Evolutionary conservation across 73 alveolate species (phyloP), one percentile per base, ranked within the genome.

Genomic region (Paramecium sonneborni): DNA sequence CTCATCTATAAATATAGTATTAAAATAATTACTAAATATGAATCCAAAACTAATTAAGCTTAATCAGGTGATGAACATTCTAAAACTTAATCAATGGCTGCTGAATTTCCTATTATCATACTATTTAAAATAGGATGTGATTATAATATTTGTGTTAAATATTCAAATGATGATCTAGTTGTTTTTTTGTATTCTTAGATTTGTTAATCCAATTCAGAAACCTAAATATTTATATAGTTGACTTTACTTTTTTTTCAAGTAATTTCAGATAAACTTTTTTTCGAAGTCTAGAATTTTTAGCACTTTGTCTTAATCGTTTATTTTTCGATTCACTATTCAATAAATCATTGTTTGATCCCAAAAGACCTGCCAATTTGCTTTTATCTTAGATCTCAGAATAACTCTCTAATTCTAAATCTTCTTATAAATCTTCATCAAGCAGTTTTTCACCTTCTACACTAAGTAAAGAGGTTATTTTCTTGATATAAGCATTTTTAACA

Each of bases 271-370:
- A 93, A 24, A 87, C 92, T 56, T 93, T 93, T 86, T 93, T 93
- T 72, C 96, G 92, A 48, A 67, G 85, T 48, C 96, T 88, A 32
- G 93, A 93, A 56, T 87, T 93, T 85, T 90, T 91, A 21, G 96
- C 96, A 56, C 93, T 58, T 74, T 93, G 46, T 44, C 87, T n/a
- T 67, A 76, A 38, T 70, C 94, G 39, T 72, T 82, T 88, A 34
- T 28, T 82, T 44, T 79, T 79, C 18, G 90, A 23, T 37, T 79
- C 90, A 30, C 43, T 24, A 21, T 26, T 43, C 76, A 79, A 38
- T 20, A 79, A 24, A 46, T 79, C 90, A 24, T 79, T 79, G 10
- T 21, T 23, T 21, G 90, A 79, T 6, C 90, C 90, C 90, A 79
- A 44, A 21, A 79, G 55, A 7, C 90, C 90, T 9, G 69, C 76